Conservation (phyloP, 208 protist genomes). For the Leishmania gerbilli region DNA sequence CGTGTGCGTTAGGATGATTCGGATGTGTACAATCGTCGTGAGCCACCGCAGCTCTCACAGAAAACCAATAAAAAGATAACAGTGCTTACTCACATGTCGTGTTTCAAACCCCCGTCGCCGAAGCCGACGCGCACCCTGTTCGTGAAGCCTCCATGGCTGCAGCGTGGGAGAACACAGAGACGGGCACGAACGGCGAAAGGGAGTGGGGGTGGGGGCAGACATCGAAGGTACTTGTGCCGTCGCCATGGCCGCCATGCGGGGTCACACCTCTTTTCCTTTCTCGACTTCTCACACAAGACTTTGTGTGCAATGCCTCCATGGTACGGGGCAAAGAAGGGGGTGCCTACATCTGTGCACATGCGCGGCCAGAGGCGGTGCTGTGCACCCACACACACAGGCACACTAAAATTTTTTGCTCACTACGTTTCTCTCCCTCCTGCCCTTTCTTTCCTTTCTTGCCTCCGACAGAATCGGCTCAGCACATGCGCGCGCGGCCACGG, state of each 20-base stretch:
- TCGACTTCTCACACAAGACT: background rate
- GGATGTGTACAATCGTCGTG: background rate
- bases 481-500: slow-evolving; percentile 4
- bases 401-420: background rate
- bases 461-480: background rate
- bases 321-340: background rate
- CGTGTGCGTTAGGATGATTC: background rate
- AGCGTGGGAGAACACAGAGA: background rate
- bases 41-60: background rate
- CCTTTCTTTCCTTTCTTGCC: background rate
- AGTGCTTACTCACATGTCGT: background rate
- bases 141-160: background rate
- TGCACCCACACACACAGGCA: background rate
- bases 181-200: background rate
- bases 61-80: slow-evolving; percentile 6
- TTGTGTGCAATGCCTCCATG: background rate
- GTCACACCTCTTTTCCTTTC: background rate
- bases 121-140: background rate
- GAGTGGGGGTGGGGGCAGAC: background rate
- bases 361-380: background rate
- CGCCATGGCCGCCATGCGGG: background rate
- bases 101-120: background rate
- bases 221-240: background rate
- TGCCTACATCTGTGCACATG: background rate
- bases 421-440: background rate